A percentile compares a stretch with the other conserved stretches of the same genome.
phyloP scores from a whole-genome alignment of 2,329 filamentous ascomycete species.

The Allantophomopsis lycopodina region DNA sequence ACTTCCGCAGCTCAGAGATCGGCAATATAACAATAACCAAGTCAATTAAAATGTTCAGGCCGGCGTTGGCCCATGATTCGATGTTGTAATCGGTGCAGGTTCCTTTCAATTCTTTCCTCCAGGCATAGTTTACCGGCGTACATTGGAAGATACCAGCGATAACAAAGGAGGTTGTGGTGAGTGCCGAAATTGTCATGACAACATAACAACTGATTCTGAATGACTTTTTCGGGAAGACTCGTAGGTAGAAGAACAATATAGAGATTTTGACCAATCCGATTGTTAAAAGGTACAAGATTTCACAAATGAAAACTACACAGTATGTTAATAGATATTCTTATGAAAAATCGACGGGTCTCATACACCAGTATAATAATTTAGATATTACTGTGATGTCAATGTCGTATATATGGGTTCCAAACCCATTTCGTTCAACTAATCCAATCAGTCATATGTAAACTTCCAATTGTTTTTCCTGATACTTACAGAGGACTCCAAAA shows the following conservation, averaged over 20 bases:
- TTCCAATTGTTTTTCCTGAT: not conserved
- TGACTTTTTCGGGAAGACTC: constrained; percentile 21
- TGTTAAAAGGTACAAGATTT: constrained; percentile 24
- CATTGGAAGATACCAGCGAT: constrained; percentile 23
- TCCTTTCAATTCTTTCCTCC: constrained; percentile 23
- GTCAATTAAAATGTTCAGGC: constrained; percentile 27
- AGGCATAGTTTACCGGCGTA: constrained; percentile 24
- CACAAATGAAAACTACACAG: constrained; percentile 16
- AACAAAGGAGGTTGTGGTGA: constrained; percentile 18
- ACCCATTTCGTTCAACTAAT: constrained; percentile 2
- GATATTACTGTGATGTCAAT: not conserved
- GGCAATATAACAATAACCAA: constrained; percentile 27
- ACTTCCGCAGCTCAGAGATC: constrained; percentile 20
- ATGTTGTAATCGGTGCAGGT: constrained; percentile 25
- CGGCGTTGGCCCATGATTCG: constrained; percentile 27
- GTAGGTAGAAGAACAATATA: constrained; percentile 26
- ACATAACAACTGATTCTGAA: constrained; percentile 20
- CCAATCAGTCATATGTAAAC: not conserved
- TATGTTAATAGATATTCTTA: not conserved
- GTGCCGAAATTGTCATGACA: constrained; percentile 17
- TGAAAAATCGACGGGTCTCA: not conserved
- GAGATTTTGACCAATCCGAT: constrained; percentile 25
- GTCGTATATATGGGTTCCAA: constrained; percentile 6
- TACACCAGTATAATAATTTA: constrained; percentile 1
- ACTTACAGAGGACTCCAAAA: not conserved